Evolutionary conservation across 352 stramenopile genomes (phyloP).

Genomic region (Phytophthora citrophthora): DNA sequence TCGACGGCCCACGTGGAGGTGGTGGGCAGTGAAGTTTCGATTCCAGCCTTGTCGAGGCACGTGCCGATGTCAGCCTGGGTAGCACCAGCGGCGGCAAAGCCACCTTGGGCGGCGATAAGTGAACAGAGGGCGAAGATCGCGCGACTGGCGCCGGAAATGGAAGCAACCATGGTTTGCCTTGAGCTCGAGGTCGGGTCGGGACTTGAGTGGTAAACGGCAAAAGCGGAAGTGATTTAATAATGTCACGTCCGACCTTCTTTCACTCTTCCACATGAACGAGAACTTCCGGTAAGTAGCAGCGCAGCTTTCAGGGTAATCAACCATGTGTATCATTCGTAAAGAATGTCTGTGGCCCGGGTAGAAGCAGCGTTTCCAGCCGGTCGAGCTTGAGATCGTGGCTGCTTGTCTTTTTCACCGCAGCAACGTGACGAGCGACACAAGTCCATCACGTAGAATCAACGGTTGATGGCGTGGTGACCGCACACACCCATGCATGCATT

Average conservation of each 20-base stretch:
- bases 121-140: constrained; percentile 31
- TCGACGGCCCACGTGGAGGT: constrained; percentile 23
- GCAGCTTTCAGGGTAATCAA: not conserved
- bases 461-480: no score
- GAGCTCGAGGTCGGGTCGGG: constrained; percentile 13
- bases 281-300: not conserved
- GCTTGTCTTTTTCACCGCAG: constrained; percentile 8
- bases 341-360: not conserved
- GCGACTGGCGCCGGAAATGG: constrained; percentile 15
- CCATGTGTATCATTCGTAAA: constrained; percentile 1
- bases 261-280: no score
- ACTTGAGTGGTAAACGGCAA: constrained; percentile 18
- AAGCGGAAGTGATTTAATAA: constrained; percentile 16
- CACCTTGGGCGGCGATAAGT: constrained; percentile 24
- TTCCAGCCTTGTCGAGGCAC: constrained; percentile 20
- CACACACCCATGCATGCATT: no score
- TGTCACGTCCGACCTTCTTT: not conserved
- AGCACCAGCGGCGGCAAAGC: constrained; percentile 5
- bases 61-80: constrained; percentile 17
- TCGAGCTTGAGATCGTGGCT: constrained; percentile 1
- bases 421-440: not conserved
- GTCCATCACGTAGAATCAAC: not conserved
- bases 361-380: not conserved
- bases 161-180: constrained; percentile 25
- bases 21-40: constrained; percentile 23